Conservation (phyloP, 148 eudicot species). For the Chenopodium quinoa region DNA sequence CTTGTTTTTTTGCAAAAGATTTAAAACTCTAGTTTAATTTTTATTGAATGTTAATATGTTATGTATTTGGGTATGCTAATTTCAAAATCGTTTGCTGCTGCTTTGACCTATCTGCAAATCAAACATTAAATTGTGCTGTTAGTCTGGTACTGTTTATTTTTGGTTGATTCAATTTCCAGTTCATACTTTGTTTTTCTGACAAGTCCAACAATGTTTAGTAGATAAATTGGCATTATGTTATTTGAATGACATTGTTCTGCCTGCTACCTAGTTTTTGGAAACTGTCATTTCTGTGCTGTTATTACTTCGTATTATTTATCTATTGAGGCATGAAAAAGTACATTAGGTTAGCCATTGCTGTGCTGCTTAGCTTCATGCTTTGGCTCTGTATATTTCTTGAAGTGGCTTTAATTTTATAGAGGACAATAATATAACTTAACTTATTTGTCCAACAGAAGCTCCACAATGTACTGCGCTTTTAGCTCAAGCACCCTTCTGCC, state of each 20-base stretch:
- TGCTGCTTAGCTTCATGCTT: background rate
- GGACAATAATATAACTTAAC: background rate
- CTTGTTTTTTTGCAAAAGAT: background rate
- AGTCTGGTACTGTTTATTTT: background rate
- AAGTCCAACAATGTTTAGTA: too few relatives aligned
- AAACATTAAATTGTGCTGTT: background rate
- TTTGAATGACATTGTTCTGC: background rate
- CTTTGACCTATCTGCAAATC: background rate
- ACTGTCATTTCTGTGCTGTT: background rate
- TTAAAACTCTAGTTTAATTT: background rate
- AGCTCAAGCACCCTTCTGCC: background rate
- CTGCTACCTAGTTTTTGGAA: background rate
- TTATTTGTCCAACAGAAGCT: background rate
- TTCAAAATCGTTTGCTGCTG: background rate
- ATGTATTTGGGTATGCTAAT: too few relatives aligned
- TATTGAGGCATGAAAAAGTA: too few relatives aligned
- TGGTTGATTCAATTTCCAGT: background rate
- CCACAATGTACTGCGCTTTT: background rate
- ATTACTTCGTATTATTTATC: too few relatives aligned
- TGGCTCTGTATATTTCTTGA: background rate
- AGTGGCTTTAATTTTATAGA: too few relatives aligned
- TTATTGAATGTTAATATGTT: background rate
- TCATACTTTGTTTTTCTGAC: background rate
- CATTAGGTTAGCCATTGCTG: background rate
- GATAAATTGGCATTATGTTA: background rate